These are phyloP conservation scores for Irpex lacteus DNA, from an alignment of 1,284 basidiomycete genomes.

Conservation along the genomic window DNA sequence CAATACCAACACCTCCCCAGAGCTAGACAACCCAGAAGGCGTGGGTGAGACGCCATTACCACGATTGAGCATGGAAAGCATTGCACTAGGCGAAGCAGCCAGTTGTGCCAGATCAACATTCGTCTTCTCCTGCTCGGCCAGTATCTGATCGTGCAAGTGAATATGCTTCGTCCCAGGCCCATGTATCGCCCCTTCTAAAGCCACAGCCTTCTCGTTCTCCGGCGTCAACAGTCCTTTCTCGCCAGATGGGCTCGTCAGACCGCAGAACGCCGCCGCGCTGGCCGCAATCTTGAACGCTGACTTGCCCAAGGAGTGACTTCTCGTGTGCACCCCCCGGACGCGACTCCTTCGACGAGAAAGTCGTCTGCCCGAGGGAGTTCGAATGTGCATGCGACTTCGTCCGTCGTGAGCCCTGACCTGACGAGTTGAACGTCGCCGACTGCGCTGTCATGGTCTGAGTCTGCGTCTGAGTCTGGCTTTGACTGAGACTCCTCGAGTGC, in stretches of 20 bases:
- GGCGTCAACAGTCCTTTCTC: slow-evolving; percentile 24
- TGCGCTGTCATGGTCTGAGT: slow-evolving; percentile 10
- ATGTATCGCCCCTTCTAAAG: slow-evolving; percentile 42
- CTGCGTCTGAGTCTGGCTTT: slow-evolving; percentile 7
- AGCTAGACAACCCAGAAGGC: slow-evolving; percentile 26
- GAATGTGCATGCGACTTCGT: slow-evolving; percentile 29
- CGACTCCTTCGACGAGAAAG: slow-evolving; percentile 37
- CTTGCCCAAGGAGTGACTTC: slow-evolving; percentile 59
- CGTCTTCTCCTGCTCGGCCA: slow-evolving; percentile 4
- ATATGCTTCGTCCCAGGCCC: slow-evolving; percentile 43
- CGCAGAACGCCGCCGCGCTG: slow-evolving; percentile 39
- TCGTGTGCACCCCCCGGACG: slow-evolving; percentile 38
- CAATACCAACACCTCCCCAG: slow-evolving; percentile 55
- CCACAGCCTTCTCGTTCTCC: slow-evolving; percentile 31
- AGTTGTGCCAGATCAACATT: slow-evolving; percentile 20
- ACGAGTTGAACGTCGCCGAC: slow-evolving; percentile 20
- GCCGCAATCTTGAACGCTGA: slow-evolving; percentile 44
- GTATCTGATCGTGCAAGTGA: slow-evolving; percentile 28
- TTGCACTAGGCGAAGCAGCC: slow-evolving; percentile 16
- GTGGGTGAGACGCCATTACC: slow-evolving; percentile 27
- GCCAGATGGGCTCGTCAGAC: slow-evolving; percentile 14
- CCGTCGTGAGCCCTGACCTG: slow-evolving; percentile 34
- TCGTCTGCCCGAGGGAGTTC: slow-evolving; percentile 28
- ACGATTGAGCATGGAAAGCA: slow-evolving; percentile 13
- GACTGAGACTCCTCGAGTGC: slow-evolving; percentile 3